Evolutionary conservation across 305 asterid species (phyloP).

Genomic region (Fraxinus paxiana): DNA sequence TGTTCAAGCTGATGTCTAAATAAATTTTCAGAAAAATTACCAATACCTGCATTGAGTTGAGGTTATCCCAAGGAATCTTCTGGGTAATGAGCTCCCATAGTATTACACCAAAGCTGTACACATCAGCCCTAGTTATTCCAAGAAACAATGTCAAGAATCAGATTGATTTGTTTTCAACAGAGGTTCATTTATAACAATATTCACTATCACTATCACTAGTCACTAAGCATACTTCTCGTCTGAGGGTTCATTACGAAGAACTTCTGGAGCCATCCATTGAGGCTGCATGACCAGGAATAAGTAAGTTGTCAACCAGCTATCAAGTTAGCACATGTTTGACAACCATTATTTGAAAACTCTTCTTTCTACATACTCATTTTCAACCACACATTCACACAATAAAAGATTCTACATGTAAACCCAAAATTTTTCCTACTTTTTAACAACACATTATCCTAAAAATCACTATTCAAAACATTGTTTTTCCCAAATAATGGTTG

Average conservation of each 20-base stretch:
- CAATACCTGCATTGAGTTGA: slow-evolving; percentile 89
- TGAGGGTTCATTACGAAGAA: slow-evolving; percentile 87
- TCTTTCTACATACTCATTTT: background rate
- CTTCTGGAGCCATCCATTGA: slow-evolving; percentile 99
- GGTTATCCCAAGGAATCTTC: slow-evolving; percentile 92
- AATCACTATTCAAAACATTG: background rate
- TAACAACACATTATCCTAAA: background rate
- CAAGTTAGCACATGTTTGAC: background rate
- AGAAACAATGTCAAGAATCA: slow-evolving; percentile 17
- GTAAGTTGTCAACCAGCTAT: slow-evolving; percentile 9
- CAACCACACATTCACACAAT: background rate
- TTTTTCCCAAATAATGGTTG: background rate
- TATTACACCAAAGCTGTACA: slow-evolving; percentile 89
- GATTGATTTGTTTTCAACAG: background rate
- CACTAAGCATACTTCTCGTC: slow-evolving; percentile 73
- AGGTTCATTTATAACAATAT: background rate
- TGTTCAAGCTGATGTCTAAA: background rate
- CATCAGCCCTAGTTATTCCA: slow-evolving; percentile 63
- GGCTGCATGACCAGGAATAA: slow-evolving; percentile 56
- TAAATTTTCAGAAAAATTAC: slow-evolving; percentile 4
- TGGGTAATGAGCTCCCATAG: slow-evolving; percentile 91
- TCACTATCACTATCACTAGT: background rate
- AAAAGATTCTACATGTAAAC: background rate
- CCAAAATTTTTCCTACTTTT: background rate
- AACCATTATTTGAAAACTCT: background rate